phyloP scores from a whole-genome alignment of 2,329 filamentous ascomycete species.

The Alternaria sp. region DNA sequence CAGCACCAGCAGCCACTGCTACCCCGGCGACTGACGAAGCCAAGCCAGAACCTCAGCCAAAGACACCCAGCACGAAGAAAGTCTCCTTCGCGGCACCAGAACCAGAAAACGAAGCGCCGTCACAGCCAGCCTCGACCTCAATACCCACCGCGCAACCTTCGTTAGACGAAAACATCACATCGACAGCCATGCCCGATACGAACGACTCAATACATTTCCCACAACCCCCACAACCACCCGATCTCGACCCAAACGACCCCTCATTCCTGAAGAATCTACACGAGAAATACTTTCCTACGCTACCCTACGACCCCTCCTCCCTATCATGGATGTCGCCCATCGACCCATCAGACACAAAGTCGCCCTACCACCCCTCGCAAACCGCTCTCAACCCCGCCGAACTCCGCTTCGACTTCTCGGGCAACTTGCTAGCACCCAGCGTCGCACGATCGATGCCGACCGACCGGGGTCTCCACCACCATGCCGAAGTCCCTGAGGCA shows the following conservation, averaged over 20 bases:
- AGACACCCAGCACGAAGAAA: constrained; percentile 32
- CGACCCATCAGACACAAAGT: constrained; percentile 65
- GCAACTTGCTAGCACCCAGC: constrained; percentile 78
- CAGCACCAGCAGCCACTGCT: neutral
- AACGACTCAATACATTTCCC: constrained; percentile 71
- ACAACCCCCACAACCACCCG: constrained; percentile 61
- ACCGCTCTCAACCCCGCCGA: constrained; percentile 74
- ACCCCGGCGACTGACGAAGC: constrained; percentile 14
- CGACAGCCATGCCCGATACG: constrained; percentile 49
- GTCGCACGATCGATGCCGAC: constrained; percentile 76
- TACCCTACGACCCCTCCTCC: constrained; percentile 82
- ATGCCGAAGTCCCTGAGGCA: constrained; percentile 88
- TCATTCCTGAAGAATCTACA: constrained; percentile 86
- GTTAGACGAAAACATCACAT: constrained; percentile 44
- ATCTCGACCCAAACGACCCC: constrained; percentile 82
- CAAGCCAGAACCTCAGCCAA: constrained; percentile 18
- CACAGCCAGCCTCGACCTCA: neutral
- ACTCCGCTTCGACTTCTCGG: constrained; percentile 88
- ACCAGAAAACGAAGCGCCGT: constrained; percentile 7
- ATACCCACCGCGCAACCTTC: neutral
- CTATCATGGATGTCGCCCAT: constrained; percentile 88
- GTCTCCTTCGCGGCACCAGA: constrained; percentile 42
- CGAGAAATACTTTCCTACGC: constrained; percentile 89
- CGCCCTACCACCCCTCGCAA: constrained; percentile 81
- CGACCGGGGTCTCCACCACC: constrained; percentile 86